Percentiles rank a stretch among this genome's conserved stretches.
phyloP scores from a whole-genome alignment of 2,329 filamentous ascomycete species.

The Talaromyces sp. region DNA sequence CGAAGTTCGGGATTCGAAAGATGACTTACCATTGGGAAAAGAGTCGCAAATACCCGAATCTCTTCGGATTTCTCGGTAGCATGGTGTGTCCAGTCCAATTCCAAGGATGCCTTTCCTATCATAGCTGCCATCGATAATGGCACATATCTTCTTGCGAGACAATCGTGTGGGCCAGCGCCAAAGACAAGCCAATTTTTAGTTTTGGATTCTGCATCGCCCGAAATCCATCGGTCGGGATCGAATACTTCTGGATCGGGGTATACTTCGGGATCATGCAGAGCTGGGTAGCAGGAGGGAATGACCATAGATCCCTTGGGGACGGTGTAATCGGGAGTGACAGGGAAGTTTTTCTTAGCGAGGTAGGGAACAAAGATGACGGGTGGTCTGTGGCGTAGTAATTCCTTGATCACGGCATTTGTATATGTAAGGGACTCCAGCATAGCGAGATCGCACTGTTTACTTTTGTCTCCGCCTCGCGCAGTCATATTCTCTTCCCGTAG shows the following conservation, averaged over 20 bases:
- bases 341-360: conserved; percentile 52
- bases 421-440: conserved; percentile 56
- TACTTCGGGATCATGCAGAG: conserved; percentile 53
- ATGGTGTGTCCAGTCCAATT: conserved; percentile 56
- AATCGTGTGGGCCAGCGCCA: conserved; percentile 55
- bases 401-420: conserved; percentile 58
- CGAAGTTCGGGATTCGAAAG: neutral
- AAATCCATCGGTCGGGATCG: conserved; percentile 57
- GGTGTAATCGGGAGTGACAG: conserved; percentile 53
- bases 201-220: conserved; percentile 54
- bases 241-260: conserved; percentile 54
- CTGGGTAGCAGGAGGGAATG: conserved; percentile 56
- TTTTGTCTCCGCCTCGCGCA: conserved; percentile 47
- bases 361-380: conserved; percentile 61
- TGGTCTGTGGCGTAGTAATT: conserved; percentile 55
- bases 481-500: conserved; percentile 53
- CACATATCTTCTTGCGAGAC: conserved; percentile 54
- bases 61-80: conserved; percentile 54
- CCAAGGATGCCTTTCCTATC: conserved; percentile 56
- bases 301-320: conserved; percentile 55
- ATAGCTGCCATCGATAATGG: conserved; percentile 55
- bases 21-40: conserved; percentile 53
- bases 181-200: conserved; percentile 60
- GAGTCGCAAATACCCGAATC: conserved; percentile 54
- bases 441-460: conserved; percentile 44